Percentiles rank a stretch among this genome's conserved stretches.
Conservation (phyloP, 2,329 filamentous ascomycete species). For the Claviceps sorghi region DNA sequence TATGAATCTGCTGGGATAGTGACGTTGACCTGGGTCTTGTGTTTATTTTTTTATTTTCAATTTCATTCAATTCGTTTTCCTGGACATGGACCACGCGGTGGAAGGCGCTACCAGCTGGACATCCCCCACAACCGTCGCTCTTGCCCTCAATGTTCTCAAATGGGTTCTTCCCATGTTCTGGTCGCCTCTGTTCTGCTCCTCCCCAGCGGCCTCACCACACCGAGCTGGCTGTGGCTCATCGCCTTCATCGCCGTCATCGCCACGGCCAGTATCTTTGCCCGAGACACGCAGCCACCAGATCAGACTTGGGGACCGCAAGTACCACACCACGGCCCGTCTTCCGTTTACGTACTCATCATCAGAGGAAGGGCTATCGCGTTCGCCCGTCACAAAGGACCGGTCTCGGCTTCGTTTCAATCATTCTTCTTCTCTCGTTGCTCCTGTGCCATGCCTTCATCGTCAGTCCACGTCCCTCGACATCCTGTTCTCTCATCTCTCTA, state of each 20-base stretch:
- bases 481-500: not conserved
- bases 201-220: not conserved
- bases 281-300: not conserved
- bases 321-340: not conserved
- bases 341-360: slow-evolving; percentile 1
- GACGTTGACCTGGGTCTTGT: not conserved
- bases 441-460: slow-evolving; percentile 1
- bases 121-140: not conserved
- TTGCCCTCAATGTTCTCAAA: not conserved
- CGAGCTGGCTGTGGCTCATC: not conserved
- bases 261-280: not conserved
- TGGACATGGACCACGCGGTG: no score
- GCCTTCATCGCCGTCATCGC: slow-evolving; percentile 1
- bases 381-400: slow-evolving; percentile 1
- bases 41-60: not conserved
- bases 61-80: no score
- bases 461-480: not conserved
- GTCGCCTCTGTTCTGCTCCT: not conserved
- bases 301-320: not conserved
- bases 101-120: not conserved
- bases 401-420: not conserved
- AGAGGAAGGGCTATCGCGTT: not conserved
- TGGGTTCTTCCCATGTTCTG: no score
- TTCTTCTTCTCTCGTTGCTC: not conserved
- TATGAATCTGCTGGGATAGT: slow-evolving; percentile 53